These are phyloP conservation scores for Ceratocystis huliohia DNA, from an alignment of 2,329 filamentous ascomycete genomes.

Conservation along the genomic window DNA sequence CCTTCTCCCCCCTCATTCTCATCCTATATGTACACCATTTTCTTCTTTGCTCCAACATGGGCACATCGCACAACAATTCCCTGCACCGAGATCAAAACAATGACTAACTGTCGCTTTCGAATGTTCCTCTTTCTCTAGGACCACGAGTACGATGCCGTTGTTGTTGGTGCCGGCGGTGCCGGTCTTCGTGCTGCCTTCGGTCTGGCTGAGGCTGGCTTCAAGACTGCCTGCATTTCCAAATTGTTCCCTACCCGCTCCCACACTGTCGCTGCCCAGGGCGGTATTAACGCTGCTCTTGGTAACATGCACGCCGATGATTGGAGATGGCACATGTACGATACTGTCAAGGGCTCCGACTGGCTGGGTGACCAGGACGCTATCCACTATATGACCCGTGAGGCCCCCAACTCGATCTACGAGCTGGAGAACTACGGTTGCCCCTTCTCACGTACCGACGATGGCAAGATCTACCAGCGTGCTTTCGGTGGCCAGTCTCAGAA, in stretches of 20 bases:
- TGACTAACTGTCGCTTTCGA: neutral
- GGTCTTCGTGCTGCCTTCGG: conserved; percentile 75
- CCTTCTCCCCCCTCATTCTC: conserved; percentile 23
- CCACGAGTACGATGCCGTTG: conserved; percentile 96
- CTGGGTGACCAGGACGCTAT: conserved; percentile 94
- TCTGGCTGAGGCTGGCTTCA: conserved; percentile 77
- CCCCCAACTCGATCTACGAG: conserved; percentile 81
- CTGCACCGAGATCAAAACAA: neutral
- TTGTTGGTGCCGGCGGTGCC: conserved; percentile 73
- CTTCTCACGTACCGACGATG: conserved; percentile 91
- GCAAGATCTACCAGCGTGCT: conserved; percentile 95
- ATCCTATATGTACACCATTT: neutral
- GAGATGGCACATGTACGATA: conserved; percentile 99
- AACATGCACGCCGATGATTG: conserved; percentile 99
- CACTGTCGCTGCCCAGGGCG: conserved; percentile 70
- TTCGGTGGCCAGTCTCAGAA: conserved; percentile 96
- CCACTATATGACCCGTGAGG: conserved; percentile 96
- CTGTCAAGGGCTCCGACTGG: conserved; percentile 96
- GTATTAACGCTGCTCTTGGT: conserved; percentile 77
- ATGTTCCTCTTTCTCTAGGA: conserved; percentile 44
- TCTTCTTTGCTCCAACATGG: neutral
- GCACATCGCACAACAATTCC: too few species aligned
- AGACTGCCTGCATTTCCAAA: conserved; percentile 78
- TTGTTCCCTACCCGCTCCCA: conserved; percentile 77
- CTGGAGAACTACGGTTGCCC: conserved; percentile 96